Conservation (phyloP, 2,329 filamentous ascomycete genomes). For the Xylariales sp. region DNA sequence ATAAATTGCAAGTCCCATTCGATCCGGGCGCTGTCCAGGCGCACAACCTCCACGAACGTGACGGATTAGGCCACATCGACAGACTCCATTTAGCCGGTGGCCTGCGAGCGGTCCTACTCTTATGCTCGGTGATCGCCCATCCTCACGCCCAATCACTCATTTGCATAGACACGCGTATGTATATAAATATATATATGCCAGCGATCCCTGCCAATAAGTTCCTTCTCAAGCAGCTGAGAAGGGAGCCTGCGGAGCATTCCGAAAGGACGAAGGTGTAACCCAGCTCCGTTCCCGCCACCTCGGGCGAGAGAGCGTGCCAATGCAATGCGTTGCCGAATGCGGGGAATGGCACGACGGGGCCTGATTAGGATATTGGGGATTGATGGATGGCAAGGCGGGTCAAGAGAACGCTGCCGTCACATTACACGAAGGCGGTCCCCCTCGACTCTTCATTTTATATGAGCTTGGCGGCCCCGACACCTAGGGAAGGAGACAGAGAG, state of each 20-base stretch:
- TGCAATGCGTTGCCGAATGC: slow-evolving; percentile 12
- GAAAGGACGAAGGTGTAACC: slow-evolving; percentile 3
- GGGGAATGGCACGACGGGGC: slow-evolving; percentile 11
- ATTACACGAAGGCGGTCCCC: slow-evolving; percentile 7
- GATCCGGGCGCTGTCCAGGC: neutral
- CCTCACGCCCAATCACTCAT: slow-evolving; percentile 14
- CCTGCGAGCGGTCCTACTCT: neutral
- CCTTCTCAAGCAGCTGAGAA: neutral
- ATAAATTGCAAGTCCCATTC: slow-evolving; percentile 26
- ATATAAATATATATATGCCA: neutral
- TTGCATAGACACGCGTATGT: neutral
- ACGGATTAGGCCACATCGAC: slow-evolving; percentile 8
- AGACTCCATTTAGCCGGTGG: slow-evolving; percentile 30
- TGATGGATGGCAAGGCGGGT: slow-evolving; percentile 3
- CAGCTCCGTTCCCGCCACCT: neutral
- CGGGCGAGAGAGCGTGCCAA: neutral
- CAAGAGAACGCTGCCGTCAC: slow-evolving; percentile 1
- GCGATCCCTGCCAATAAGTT: slow-evolving; percentile 14
- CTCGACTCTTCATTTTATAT: slow-evolving; percentile 11
- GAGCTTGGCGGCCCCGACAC: slow-evolving; percentile 8
- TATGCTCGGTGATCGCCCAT: neutral
- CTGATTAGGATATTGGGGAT: neutral
- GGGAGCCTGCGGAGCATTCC: neutral
- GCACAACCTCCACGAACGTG: neutral
- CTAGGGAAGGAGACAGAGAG: neutral